Evolutionary conservation across 805 yeast genomes (phyloP).

Genomic region (Myxozyma lipomycoides): DNA sequence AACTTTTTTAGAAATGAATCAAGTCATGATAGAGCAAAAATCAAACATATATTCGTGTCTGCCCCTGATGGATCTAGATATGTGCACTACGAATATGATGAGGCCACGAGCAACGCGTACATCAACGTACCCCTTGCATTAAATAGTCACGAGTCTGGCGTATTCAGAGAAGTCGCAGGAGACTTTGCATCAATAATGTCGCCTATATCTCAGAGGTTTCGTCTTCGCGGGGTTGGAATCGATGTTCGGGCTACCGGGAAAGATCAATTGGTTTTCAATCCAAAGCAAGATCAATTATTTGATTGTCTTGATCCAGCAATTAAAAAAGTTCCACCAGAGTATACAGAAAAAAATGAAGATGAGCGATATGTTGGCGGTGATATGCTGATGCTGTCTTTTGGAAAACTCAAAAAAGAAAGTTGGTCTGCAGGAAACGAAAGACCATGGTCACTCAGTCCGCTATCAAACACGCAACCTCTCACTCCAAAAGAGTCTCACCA

Average conservation of each 20-base stretch:
- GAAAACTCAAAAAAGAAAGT: neutral
- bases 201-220: neutral
- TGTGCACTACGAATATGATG: too few relatives aligned
- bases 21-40: too few relatives aligned
- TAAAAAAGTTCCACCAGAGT: neutral
- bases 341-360: neutral
- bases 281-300: neutral
- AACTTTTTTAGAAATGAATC: too few relatives aligned
- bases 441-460: neutral
- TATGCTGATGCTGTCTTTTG: neutral
- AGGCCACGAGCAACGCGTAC: too few relatives aligned
- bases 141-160: neutral
- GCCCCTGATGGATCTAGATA: too few relatives aligned
- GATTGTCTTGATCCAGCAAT: neutral
- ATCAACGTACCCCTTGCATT: neutral
- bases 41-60: too few relatives aligned
- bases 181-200: neutral
- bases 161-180: neutral
- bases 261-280: neutral
- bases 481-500: neutral
- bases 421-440: neutral
- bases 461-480: neutral
- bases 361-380: slow-evolving; percentile 2
- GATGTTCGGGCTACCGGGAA: neutral
- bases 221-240: too few relatives aligned